Percentiles rank a stretch among this genome's conserved stretches.
Evolutionary conservation across 768 basidiomycete species (phyloP).

Genomic region (Cystofilobasidium bisporidii): DNA sequence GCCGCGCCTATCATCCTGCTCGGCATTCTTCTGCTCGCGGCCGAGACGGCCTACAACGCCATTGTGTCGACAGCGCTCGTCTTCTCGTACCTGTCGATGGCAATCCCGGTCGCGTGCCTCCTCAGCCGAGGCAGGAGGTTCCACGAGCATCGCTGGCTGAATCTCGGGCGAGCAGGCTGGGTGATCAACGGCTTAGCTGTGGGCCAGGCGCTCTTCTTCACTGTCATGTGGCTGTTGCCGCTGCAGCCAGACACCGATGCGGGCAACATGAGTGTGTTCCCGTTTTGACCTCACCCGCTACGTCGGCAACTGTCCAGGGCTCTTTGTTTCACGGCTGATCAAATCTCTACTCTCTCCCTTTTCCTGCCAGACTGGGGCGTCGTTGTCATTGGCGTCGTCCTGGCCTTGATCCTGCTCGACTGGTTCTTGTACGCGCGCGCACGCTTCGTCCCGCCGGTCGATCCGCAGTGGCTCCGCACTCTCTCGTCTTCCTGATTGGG

Average conservation of each 20-base stretch:
- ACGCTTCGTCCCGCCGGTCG: too few species aligned
- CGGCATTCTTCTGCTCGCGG: neutral
- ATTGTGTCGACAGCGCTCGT: neutral
- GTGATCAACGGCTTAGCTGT: neutral
- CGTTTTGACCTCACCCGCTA: neutral
- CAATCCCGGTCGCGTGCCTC: conserved; percentile 4
- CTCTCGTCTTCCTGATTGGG: too few species aligned
- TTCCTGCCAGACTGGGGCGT: conserved; percentile 1
- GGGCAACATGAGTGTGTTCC: conserved; percentile 2
- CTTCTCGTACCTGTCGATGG: conserved; percentile 1
- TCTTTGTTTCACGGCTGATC: neutral
- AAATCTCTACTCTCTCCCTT: too few species aligned
- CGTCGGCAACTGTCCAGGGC: too few species aligned
- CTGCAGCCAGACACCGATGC: neutral
- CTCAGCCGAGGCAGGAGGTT: conserved; percentile 1
- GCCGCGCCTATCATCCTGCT: neutral
- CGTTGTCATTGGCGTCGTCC: neutral
- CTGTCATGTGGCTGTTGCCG: conserved; percentile 9
- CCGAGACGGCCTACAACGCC: conserved; percentile 5
- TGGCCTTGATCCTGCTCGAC: neutral
- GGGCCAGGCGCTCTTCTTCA: neutral
- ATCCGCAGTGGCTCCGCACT: too few species aligned
- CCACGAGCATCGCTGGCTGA: neutral
- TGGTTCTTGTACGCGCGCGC: conserved; percentile 6
- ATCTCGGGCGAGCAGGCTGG: conserved; percentile 1